These are phyloP conservation scores for Penicillium macrosclerotiorum DNA, from an alignment of 495 filamentous ascomycete genomes.

Conservation along the genomic window DNA sequence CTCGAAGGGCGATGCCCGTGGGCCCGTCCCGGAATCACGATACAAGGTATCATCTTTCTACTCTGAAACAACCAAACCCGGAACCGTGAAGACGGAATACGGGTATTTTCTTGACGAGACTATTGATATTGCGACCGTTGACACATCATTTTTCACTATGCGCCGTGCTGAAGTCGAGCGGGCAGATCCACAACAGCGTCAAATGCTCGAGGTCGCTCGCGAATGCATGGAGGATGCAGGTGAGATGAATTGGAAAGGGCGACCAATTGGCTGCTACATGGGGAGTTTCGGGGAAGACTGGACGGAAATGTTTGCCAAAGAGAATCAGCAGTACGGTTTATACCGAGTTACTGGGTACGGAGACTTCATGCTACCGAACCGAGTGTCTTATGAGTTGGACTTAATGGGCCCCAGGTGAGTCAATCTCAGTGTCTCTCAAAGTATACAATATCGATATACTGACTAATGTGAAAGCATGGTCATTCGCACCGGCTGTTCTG, in stretches of 20 bases:
- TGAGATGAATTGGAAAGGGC: constrained; percentile 41
- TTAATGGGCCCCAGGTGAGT: constrained; percentile 28
- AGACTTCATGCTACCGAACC: constrained; percentile 29
- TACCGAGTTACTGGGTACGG: constrained; percentile 23
- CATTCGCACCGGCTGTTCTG: constrained; percentile 36
- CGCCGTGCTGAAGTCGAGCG: constrained; percentile 41
- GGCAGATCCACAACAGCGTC: constrained; percentile 58
- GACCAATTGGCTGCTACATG: constrained; percentile 45
- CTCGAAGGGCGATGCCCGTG: constrained; percentile 33
- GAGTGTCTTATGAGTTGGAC: constrained; percentile 33
- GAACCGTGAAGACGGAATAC: constrained; percentile 17
- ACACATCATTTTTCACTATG: constrained; percentile 37
- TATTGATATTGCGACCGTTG: constrained; percentile 10
- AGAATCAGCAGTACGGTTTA: constrained; percentile 17
- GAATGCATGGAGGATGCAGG: constrained; percentile 44
- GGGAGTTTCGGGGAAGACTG: constrained; percentile 44
- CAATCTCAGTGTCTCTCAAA: neutral
- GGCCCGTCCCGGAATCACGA: constrained; percentile 23
- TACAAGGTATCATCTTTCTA: constrained; percentile 24
- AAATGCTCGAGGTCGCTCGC: constrained; percentile 50
- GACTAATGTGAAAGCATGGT: constrained; percentile 17
- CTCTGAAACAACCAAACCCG: constrained; percentile 15
- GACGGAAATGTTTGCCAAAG: constrained; percentile 28
- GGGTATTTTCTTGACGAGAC: constrained; percentile 54
- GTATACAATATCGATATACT: neutral